These are phyloP conservation scores for Dothistroma septosporum DNA, from an alignment of 2,329 filamentous ascomycete genomes.

Conservation along the genomic window DNA sequence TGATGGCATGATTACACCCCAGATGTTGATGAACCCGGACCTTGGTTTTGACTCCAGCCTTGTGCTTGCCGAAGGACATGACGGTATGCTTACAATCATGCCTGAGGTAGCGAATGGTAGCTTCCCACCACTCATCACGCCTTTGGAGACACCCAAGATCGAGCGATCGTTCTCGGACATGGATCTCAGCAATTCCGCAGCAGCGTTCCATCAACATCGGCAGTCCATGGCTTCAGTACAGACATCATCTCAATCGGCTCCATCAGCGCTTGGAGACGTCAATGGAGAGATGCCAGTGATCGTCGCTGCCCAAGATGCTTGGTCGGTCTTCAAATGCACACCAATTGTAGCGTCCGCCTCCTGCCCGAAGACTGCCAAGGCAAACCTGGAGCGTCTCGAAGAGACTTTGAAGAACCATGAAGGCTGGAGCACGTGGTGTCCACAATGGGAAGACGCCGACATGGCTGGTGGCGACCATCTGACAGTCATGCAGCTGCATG, in stretches of 20 bases:
- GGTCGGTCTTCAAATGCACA: conserved; percentile 52
- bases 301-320: conserved; percentile 49
- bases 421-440: conserved; percentile 50
- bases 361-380: conserved; percentile 49
- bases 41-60: conserved; percentile 46
- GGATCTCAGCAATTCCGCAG: conserved; percentile 42
- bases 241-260: conserved; percentile 13
- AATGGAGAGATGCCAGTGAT: conserved; percentile 44
- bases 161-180: conserved; percentile 47
- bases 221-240: conserved; percentile 22
- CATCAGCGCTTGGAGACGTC: conserved; percentile 17
- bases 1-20: conserved; percentile 42
- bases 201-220: conserved; percentile 40
- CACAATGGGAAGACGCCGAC: conserved; percentile 48
- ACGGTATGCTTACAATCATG: conserved; percentile 45
- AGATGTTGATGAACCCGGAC: conserved; percentile 44
- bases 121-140: conserved; percentile 41
- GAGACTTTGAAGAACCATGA: conserved; percentile 50
- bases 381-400: conserved; percentile 51
- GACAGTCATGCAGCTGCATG: conserved; percentile 47
- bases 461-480: conserved; percentile 46
- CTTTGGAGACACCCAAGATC: conserved; percentile 46
- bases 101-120: conserved; percentile 39
- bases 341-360: conserved; percentile 46
- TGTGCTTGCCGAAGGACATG: conserved; percentile 34